Base-by-base conservation (phyloP, 1,284 basidiomycete species). In the Sporisorium reilianum region DNA sequence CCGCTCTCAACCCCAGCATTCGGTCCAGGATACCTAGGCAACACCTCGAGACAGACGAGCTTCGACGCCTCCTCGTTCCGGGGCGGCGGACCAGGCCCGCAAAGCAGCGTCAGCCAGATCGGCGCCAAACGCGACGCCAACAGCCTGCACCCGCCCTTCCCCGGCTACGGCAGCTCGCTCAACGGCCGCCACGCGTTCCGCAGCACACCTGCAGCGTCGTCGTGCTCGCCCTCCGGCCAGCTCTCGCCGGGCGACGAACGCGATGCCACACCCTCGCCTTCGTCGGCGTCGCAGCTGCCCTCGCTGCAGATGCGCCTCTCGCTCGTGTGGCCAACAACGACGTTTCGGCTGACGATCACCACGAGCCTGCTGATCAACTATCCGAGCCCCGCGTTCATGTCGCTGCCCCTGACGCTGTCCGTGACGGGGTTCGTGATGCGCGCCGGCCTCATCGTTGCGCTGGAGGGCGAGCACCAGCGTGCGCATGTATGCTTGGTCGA, bases 301-400 rank as follows among this genome's bases (percentile, higher is more conserved):
- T 74, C 74, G 16, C 32, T 81, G 11, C 81, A 82, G 55, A 64
- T 75, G 56, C 81, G 77, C 3, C 45, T 83, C n/a, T 67, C 73
- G 8, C 70, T 83, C 12, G 34, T 68, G 4, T 84, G 82, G 82
- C 69, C 64, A 9, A 84, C 77, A 0, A 75, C 65, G 11, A 76
- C 75, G 1, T 64, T 84, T 36, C 72, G 85, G 5, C 79, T 89
- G 32, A 92, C 92, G 2, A 88, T 99, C 70, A 90, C 91, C n/a
- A 98, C 96, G 0, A 94, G 93, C 11, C 89, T 99, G 20, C 89
- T 95, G 72, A 95, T 99, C 85, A 97, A 98, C 86, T 97, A 98
- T 84, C 95, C 96, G 1, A 93, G 93, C 0, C 90, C 91, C 0
- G 90, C 92, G 80, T 98, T 99, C 88, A 97, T 99, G 94, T 91